These are phyloP conservation scores for Eucalyptus leucophloia DNA, from an alignment of 345 rosid genomes.

Conservation along the genomic window DNA sequence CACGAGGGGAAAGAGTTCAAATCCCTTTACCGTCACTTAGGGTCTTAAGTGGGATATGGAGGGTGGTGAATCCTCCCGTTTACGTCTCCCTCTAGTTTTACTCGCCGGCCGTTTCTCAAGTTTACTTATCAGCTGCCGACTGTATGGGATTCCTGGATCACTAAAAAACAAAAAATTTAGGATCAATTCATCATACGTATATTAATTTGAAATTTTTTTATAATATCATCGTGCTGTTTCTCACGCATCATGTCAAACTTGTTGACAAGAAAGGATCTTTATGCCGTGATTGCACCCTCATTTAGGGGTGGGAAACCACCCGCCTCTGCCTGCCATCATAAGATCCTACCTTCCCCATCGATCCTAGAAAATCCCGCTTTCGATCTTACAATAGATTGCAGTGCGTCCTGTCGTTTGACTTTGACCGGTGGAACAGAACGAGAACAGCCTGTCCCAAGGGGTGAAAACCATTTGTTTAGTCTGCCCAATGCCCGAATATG, in stretches of 20 bases:
- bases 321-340: neutral
- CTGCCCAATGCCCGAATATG: neutral
- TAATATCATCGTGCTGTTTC: no score
- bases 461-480: neutral
- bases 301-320: neutral
- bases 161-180: no score
- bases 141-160: fast-evolving
- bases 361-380: neutral
- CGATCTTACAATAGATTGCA: neutral
- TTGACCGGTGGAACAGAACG: neutral
- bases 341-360: neutral
- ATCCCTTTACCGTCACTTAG: no score
- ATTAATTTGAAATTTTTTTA: no score
- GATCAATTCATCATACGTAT: fast-evolving
- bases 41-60: no score
- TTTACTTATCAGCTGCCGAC: no score
- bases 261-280: no score
- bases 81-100: fast-evolving
- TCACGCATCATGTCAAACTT: no score
- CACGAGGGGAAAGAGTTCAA: fast-evolving
- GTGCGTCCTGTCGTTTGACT: neutral
- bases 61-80: no score
- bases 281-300: no score
- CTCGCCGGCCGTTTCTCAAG: no score
- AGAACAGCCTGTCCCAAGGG: neutral